Percentiles rank a stretch among this genome's conserved stretches.
phyloP scores from a whole-genome alignment of 2,329 filamentous ascomycete species.

The Magnaporthiopsis rhizophila region DNA sequence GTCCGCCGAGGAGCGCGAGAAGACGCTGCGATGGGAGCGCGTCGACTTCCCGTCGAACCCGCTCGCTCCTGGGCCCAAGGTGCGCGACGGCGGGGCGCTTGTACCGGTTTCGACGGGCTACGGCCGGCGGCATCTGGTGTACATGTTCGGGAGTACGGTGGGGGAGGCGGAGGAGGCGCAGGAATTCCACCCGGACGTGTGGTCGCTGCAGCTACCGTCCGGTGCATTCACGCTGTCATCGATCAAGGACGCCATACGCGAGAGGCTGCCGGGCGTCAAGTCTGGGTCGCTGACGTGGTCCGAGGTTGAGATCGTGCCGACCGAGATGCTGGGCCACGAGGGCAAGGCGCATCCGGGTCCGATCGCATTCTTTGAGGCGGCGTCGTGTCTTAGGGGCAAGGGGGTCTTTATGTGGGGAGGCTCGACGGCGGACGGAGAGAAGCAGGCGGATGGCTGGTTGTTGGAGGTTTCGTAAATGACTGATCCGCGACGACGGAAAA shows the following conservation, averaged over 20 bases:
- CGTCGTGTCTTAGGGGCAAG: slow-evolving; percentile 34
- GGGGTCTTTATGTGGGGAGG: slow-evolving; percentile 47
- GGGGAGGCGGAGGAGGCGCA: background rate
- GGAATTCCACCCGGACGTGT: slow-evolving; percentile 34
- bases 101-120: slow-evolving; percentile 40
- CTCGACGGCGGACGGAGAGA: slow-evolving; percentile 30
- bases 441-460: slow-evolving; percentile 31
- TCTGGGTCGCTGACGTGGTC: slow-evolving; percentile 42
- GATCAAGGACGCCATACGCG: slow-evolving; percentile 40
- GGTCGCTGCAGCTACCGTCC: slow-evolving; percentile 43
- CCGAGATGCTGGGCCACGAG: slow-evolving; percentile 30
- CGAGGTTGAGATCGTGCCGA: slow-evolving; percentile 37
- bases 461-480: slow-evolving; percentile 16
- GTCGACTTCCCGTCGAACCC: slow-evolving; percentile 28
- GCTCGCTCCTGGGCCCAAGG: slow-evolving; percentile 29
- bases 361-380: slow-evolving; percentile 30
- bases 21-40: slow-evolving; percentile 27
- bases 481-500: background rate
- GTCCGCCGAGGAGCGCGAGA: slow-evolving; percentile 20
- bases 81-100: slow-evolving; percentile 33
- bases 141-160: slow-evolving; percentile 35
- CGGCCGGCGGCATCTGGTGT: slow-evolving; percentile 42
- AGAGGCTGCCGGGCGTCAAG: slow-evolving; percentile 30
- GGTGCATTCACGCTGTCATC: slow-evolving; percentile 36
- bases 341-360: slow-evolving; percentile 33